A percentile compares a stretch with the other conserved stretches of the same genome.
These are phyloP conservation scores for Dactylellina drechsleri DNA, from an alignment of 2,329 filamentous ascomycete genomes.

Conservation along the genomic window DNA sequence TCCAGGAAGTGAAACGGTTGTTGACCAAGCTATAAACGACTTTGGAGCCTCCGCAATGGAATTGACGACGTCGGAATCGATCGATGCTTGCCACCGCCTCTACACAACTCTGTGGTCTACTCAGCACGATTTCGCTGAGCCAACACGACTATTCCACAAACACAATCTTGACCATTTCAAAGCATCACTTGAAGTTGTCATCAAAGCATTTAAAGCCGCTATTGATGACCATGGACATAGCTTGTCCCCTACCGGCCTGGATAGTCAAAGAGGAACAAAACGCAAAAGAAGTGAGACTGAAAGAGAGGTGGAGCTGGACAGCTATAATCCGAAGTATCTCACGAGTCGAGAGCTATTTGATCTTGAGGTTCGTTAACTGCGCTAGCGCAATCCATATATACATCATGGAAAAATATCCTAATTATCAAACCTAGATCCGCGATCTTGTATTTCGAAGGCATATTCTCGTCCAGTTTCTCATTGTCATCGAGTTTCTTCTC, in stretches of 20 bases:
- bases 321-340: constrained; percentile 96
- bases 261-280: constrained; percentile 26
- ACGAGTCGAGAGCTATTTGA: constrained; percentile 98
- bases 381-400: background rate
- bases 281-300: constrained; percentile 62
- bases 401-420: background rate
- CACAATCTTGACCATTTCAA: constrained; percentile 75
- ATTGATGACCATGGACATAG: constrained; percentile 49
- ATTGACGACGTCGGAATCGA: constrained; percentile 61
- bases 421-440: constrained; percentile 71
- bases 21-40: constrained; percentile 63
- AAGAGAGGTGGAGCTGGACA: constrained; percentile 70
- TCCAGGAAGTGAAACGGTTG: constrained; percentile 66
- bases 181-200: constrained; percentile 66
- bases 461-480: constrained; percentile 92
- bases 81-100: constrained; percentile 69
- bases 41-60: constrained; percentile 56
- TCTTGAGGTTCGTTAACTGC: constrained; percentile 74
- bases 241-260: constrained; percentile 12
- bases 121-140: constrained; percentile 90
- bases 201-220: constrained; percentile 44
- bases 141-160: constrained; percentile 80
- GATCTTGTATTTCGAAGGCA: constrained; percentile 94
- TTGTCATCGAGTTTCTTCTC: constrained; percentile 93
- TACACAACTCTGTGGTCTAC: constrained; percentile 96